Percentiles rank a stretch among this genome's conserved stretches.
These are phyloP conservation scores for Volvariella volvacea DNA, from an alignment of 1,284 basidiomycete genomes.

Conservation along the genomic window DNA sequence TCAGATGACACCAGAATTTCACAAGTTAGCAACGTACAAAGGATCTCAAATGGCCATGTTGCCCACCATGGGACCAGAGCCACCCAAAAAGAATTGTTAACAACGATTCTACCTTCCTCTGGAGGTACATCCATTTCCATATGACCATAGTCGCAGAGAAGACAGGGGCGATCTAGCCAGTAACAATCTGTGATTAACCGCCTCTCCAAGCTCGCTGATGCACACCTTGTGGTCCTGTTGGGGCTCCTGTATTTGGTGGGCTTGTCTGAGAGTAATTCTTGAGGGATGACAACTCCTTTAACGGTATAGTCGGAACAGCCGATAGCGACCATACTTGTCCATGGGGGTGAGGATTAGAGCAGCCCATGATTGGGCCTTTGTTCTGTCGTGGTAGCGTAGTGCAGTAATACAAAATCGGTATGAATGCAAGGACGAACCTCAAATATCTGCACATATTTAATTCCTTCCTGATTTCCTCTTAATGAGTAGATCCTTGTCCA, in stretches of 20 bases:
- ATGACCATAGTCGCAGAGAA: constrained; percentile 83
- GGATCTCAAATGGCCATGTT: constrained; percentile 88
- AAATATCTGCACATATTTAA: constrained; percentile 85
- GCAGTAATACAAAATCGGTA: constrained; percentile 2
- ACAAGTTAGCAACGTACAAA: constrained; percentile 41
- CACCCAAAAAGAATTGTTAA: constrained; percentile 76
- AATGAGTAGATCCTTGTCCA: constrained; percentile 70
- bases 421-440: constrained; percentile 48
- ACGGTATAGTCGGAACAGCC: constrained; percentile 65
- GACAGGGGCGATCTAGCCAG: constrained; percentile 45
- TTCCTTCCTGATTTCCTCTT: constrained; percentile 58
- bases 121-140: constrained; percentile 49
- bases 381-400: constrained; percentile 47
- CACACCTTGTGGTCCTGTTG: constrained; percentile 49
- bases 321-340: constrained; percentile 89
- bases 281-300: constrained; percentile 58
- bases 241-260: constrained; percentile 34
- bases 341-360: constrained; percentile 94
- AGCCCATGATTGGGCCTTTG: constrained; percentile 95
- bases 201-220: no score
- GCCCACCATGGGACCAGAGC: constrained; percentile 96
- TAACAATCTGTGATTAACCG: no score
- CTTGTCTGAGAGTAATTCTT: constrained; percentile 43
- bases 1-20: neutral
- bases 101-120: constrained; percentile 59